phyloP scores from a whole-genome alignment of 495 filamentous ascomycete species.

The Aspergillus hancockii region DNA sequence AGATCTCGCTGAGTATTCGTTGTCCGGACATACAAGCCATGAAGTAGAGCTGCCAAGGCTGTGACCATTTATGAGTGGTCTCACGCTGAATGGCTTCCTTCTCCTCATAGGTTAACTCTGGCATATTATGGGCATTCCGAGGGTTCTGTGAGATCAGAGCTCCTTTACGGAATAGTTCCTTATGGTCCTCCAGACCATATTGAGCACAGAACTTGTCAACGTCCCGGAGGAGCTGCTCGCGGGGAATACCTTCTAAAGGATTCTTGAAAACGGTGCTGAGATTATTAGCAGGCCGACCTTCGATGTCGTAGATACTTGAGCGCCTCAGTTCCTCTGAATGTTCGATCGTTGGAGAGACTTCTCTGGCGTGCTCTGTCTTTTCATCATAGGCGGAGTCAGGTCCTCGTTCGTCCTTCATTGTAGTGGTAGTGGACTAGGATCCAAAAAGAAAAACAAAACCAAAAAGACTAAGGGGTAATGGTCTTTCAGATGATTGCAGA shows the following conservation, averaged over 20 bases:
- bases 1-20: background rate
- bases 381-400: background rate
- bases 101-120: slow-evolving; percentile 49
- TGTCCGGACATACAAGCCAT: slow-evolving; percentile 46
- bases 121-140: slow-evolving; percentile 34
- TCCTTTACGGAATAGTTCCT: slow-evolving; percentile 50
- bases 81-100: slow-evolving; percentile 46
- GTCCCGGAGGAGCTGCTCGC: slow-evolving; percentile 47
- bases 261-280: slow-evolving; percentile 47
- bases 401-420: slow-evolving; percentile 3
- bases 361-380: background rate
- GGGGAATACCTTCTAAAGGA: slow-evolving; percentile 50
- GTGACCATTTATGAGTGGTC: slow-evolving; percentile 56
- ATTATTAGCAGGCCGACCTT: slow-evolving; percentile 19
- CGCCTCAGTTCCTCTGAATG: slow-evolving; percentile 12
- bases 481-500: background rate
- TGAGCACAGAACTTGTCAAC: slow-evolving; percentile 52
- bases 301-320: slow-evolving; percentile 23
- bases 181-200: slow-evolving; percentile 44
- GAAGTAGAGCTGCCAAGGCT: slow-evolving; percentile 58
- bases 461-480: background rate
- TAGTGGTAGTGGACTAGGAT: background rate
- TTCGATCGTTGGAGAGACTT: slow-evolving; percentile 11
- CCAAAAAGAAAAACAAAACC: too few species aligned
- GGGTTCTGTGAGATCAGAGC: slow-evolving; percentile 56